phyloP scores from a whole-genome alignment of 345 rosid species.

The Gossypioides kirkii region DNA sequence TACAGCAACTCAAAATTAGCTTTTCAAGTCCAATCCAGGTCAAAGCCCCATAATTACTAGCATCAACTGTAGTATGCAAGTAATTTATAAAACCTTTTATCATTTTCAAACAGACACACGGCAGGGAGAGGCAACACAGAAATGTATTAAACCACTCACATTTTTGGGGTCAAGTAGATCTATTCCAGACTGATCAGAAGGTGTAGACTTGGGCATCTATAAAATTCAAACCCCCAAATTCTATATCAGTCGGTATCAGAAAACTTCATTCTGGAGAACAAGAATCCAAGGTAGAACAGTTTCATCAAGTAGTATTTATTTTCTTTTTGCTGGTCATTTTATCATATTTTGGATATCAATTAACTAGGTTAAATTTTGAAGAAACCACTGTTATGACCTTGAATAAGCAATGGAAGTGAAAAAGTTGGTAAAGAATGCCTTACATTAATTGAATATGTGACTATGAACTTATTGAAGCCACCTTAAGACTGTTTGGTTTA shows the following conservation, averaged over 20 bases:
- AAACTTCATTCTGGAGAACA: background rate
- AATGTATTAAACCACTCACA: conserved; percentile 43
- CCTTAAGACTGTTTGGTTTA: background rate
- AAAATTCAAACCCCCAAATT: conserved; percentile 27
- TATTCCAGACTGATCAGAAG: conserved; percentile 88
- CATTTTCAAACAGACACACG: background rate
- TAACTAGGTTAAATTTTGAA: background rate
- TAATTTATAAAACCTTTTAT: background rate
- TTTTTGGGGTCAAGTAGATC: conserved; percentile 93
- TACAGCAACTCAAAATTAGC: background rate
- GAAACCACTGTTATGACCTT: background rate
- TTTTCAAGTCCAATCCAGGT: background rate
- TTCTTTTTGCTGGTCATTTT: background rate
- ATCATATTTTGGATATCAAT: background rate
- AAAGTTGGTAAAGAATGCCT: background rate
- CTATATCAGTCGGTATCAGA: conserved; percentile 6
- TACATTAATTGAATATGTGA: background rate
- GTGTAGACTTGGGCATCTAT: conserved; percentile 94
- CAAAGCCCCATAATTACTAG: background rate
- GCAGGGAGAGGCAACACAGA: conserved; percentile 7
- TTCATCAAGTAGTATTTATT: background rate
- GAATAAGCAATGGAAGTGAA: background rate
- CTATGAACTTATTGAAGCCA: background rate
- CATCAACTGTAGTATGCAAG: background rate
- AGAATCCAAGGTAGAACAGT: background rate